Base-by-base conservation (phyloP, 176 grass and related monocot species). In the Urochloa ruziziensis region DNA sequence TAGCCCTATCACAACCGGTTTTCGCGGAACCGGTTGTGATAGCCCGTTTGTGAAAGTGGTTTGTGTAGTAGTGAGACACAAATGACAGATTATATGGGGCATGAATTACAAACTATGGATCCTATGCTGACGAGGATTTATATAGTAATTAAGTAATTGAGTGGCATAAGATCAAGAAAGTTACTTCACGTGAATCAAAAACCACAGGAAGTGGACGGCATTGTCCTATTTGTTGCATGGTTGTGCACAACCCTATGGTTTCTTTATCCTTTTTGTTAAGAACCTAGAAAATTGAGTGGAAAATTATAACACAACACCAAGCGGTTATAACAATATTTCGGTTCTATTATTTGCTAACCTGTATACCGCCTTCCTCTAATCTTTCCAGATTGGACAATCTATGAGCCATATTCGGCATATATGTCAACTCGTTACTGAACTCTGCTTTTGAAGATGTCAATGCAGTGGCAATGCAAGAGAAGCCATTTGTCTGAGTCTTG, bases 391-490 rank as follows among this genome's bases (percentile, higher is more conserved):
- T 98, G 56, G 74, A 77, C 63, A 81, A 91, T 81, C 70, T 87
- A 62, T 86, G 80, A 28, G 85, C 96, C 87, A 92, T 90, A 70
- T 64, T 62, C 30, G 85, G 57, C 51, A 95, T 34, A 27, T 95
- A 90, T 48, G 82, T 90, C 59, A 95, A 54, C 48, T 93, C 80
- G 80, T 98, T 98, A 51, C 90, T 93, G 77, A 93, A 98, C 42
- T 93, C 68, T 77, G 90, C 85, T 30, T 88, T 84, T 36, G 87
- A 84, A 71, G 89, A 62, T 62, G 68, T 86, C 85, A 98, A 80
- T 64, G 91, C 89, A 83, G 93, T 90, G 60, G 96, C 91, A 72
- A 91, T 75, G 96, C 91, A 72, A 91, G 79, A 88, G 91, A 98
- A 83, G 83, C 82, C 93, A 98, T 91, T 82, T 95, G 96, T 75